Evolutionary conservation across 2,329 filamentous ascomycete genomes (phyloP).

Genomic region (Cladosporium sp.): DNA sequence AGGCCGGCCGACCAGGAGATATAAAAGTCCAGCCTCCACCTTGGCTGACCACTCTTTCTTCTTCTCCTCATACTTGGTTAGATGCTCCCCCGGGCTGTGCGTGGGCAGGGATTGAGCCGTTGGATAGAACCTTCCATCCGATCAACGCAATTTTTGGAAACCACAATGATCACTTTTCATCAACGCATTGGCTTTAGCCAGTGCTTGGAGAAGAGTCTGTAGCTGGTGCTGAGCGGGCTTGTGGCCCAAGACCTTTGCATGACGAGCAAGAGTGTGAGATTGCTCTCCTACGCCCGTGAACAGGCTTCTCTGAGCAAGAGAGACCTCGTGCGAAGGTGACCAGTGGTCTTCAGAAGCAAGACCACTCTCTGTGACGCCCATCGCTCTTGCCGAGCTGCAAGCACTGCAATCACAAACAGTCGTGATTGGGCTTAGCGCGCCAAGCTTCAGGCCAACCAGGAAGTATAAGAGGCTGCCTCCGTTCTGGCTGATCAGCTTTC

Average conservation of each 20-base stretch:
- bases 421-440: background rate
- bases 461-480: background rate
- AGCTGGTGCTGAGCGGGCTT: background rate
- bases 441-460: background rate
- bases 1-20: background rate
- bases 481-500: background rate
- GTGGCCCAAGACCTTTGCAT: too few species aligned
- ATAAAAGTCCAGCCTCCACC: background rate
- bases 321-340: too few species aligned
- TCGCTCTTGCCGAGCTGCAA: too few species aligned
- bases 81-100: background rate
- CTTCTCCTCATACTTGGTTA: background rate
- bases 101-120: background rate
- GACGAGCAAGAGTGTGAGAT: too few species aligned
- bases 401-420: too few species aligned
- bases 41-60: background rate
- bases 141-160: conserved; percentile 10
- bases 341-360: too few species aligned
- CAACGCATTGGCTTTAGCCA: conserved; percentile 5
- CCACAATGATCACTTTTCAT: background rate
- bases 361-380: too few species aligned
- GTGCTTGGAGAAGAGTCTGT: conserved; percentile 6
- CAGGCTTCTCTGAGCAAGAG: too few species aligned
- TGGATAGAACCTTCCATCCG: too few species aligned
- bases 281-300: too few species aligned